Evolutionary conservation across 306 rosid species (phyloP).

Genomic region (Ochetophila trinervis): DNA sequence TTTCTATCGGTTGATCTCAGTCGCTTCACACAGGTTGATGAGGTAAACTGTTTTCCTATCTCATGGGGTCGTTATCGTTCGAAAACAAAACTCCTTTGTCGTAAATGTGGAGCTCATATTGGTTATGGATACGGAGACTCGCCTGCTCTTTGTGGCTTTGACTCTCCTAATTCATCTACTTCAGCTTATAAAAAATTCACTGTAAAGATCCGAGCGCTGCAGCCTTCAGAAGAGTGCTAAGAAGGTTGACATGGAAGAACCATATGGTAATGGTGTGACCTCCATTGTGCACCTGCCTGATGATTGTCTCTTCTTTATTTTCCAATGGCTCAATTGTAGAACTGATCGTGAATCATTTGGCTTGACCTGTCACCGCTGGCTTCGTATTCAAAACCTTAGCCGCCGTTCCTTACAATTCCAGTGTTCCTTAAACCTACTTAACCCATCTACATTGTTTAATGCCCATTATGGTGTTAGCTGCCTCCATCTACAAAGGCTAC

Average conservation of each 20-base stretch:
- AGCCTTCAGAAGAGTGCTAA: slow-evolving; percentile 56
- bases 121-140: slow-evolving; percentile 58
- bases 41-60: slow-evolving; percentile 50
- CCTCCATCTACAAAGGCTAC: slow-evolving; percentile 42
- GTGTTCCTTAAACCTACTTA: slow-evolving; percentile 39
- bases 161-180: slow-evolving; percentile 42
- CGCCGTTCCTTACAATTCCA: slow-evolving; percentile 45
- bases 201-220: slow-evolving; percentile 46
- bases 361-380: slow-evolving; percentile 57
- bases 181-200: slow-evolving; percentile 41
- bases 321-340: slow-evolving; percentile 37
- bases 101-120: slow-evolving; percentile 56
- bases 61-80: slow-evolving; percentile 39
- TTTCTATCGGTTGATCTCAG: slow-evolving; percentile 56
- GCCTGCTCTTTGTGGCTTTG: slow-evolving; percentile 47
- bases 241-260: slow-evolving; percentile 38
- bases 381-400: slow-evolving; percentile 46
- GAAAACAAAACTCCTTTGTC: slow-evolving; percentile 57
- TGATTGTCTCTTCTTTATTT: slow-evolving; percentile 55
- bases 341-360: slow-evolving; percentile 62
- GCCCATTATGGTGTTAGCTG: slow-evolving; percentile 24
- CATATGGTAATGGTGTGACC: slow-evolving; percentile 29
- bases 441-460: slow-evolving; percentile 29
- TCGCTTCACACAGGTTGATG: slow-evolving; percentile 65
- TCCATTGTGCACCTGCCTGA: slow-evolving; percentile 55